Conservation (phyloP, 129 eudicot species). For the Artemisia tridentata region DNA sequence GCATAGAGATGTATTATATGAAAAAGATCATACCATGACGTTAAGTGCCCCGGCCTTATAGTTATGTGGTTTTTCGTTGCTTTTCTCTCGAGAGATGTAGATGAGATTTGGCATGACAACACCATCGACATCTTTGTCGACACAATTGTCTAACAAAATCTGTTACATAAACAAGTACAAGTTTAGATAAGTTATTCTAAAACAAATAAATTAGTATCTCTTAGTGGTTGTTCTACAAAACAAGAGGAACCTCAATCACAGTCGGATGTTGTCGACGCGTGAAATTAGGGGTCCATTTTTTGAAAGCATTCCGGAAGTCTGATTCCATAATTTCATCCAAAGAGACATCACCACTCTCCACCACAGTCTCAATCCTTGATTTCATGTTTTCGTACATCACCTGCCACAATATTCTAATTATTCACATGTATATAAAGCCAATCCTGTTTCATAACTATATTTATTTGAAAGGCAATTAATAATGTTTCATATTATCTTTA, state of each 20-base stretch:
- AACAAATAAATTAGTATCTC: not conserved
- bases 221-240: too few relatives aligned
- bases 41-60: constrained; percentile 82
- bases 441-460: too few relatives aligned
- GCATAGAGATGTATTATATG: not conserved
- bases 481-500: too few relatives aligned
- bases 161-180: not conserved
- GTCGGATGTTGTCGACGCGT: constrained; percentile 60
- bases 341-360: constrained; percentile 40
- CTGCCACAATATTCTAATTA: constrained; percentile 17
- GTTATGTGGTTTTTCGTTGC: constrained; percentile 33
- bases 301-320: constrained; percentile 31
- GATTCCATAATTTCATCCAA: constrained; percentile 27
- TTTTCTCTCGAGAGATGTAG: constrained; percentile 62
- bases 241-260: constrained; percentile 48
- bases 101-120: constrained; percentile 53
- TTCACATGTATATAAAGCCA: not conserved
- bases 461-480: too few relatives aligned
- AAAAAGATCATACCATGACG: constrained; percentile 38
- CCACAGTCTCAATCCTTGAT: constrained; percentile 39
- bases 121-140: constrained; percentile 37
- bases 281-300: constrained; percentile 54
- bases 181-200: not conserved
- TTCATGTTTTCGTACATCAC: constrained; percentile 49
- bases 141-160: constrained; percentile 10